Evolutionary conservation across 202 grass and related monocot species (phyloP), one percentile per base, ranked within the genome.

Genomic region (Zizania palustris): DNA sequence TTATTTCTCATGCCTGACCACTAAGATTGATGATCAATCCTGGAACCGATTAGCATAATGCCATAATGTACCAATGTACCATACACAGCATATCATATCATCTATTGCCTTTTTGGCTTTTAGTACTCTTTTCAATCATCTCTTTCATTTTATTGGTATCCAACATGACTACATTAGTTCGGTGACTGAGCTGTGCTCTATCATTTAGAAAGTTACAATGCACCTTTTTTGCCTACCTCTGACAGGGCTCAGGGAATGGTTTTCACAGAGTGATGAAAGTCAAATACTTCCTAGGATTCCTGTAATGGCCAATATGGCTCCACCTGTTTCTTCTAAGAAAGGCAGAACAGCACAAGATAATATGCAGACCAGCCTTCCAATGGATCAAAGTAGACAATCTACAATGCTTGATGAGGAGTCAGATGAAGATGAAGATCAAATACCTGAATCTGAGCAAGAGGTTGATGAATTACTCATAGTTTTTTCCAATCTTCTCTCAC

Each of bases 191-290:
- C 6, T 71, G 9, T 65, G 19, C 40, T 65, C 60, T 58, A 42
- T 44, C 33, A 60, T 44, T 55, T 69, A 78, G 34, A 51, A 65
- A 66, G 43, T 55, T 69, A 58, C 20, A 37, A 65, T 72, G n/a
- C 14, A 0, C 41, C 19, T n/a, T 63, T 62, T 53, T 76, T 62
- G 4, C 51, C 51, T 60, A 45, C 35, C 38, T 15, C 58, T 82
- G 13, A 19, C 73, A 96, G 92, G 95, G 64, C 83, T 98, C n/a
- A 93, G 95, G 62, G 95, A 98, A 85, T 94, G 91, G 91, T 98
- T 98, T 84, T 89, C 91, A 71, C 95, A 98, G 83, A 94, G 85
- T 39, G 91, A 98, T 82, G 95, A 93, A 80, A 90, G 60, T 67
- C 86, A 86, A 69, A 74, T 65, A 60, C 88, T 93, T 71, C 80